Base-by-base conservation (phyloP, 257 asterid species). In the Catharanthus roseus region DNA sequence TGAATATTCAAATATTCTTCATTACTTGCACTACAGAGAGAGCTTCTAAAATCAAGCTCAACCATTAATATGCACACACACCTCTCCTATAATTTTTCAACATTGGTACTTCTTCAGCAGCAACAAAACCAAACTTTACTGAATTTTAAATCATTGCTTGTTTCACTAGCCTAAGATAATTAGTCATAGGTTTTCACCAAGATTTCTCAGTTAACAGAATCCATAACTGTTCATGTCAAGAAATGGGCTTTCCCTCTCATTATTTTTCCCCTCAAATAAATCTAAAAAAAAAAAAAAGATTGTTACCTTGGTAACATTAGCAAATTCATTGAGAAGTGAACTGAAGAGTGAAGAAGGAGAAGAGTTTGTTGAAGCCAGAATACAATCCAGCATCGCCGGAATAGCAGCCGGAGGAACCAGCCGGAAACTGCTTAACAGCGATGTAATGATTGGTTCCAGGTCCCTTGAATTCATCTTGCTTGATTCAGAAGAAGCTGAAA, bases 381-480 rank as follows among this genome's bases (percentile, higher is more conserved):
- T 75, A 70, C 97, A 93, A 75, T 93, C 98, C 54, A 93, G 76
- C 85, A 90, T 83, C 38, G 83, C 87, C 77, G 95, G 95, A 57
- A 89, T 60, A 21, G 96, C 92, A 10, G 76, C 80, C 82, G 93
- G 86, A 18, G 98, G 96, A 0, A 90, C 86, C 38, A 77, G 84
- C 83, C 87, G 85, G 86, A 89, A 93, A 74, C 98, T 86, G 74
- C 75, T 78, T 79, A 77, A 60, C 8, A 93, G 85, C 49, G 98
- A 83, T 72, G 77, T 78, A 28, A 75, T 80, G 34, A 86, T 67
- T 15, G 85, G 69, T 24, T 85, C 88, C 91, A 85, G 67, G 23
- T 87, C 95, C 92, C 85, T 88, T 23, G 77, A 28, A 29, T 0
- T 62, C 29, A 19, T 62, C 18, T 26, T 18, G 23, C 10, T 67